A percentile compares a stretch with the other conserved stretches of the same genome.
Conservation (phyloP, 2,329 filamentous ascomycete genomes). For the Clonostachys rhizophaga region DNA sequence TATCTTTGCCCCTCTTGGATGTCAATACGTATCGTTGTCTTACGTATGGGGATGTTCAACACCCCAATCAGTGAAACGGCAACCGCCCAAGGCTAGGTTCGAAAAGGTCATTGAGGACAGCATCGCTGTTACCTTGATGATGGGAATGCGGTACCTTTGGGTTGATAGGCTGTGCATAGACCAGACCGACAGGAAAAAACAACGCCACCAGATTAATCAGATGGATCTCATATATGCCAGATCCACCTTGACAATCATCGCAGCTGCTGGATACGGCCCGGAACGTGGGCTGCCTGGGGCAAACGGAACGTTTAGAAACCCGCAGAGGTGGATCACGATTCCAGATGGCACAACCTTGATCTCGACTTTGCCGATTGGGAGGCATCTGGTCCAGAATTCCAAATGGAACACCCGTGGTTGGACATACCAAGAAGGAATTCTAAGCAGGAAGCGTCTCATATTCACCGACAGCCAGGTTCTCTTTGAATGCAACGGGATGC, state of each 20-base stretch:
- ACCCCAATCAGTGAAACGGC: neutral
- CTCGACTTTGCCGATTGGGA: neutral
- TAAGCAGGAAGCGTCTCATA: neutral
- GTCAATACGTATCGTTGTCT: neutral
- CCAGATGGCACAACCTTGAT: neutral
- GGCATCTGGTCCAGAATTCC: neutral
- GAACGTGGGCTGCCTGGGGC: slow-evolving; percentile 3
- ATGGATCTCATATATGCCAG: slow-evolving; percentile 16
- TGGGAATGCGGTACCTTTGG: slow-evolving; percentile 16
- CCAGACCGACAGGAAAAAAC: slow-evolving; percentile 13
- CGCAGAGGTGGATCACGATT: neutral
- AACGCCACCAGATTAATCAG: slow-evolving; percentile 11
- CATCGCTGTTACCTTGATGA: slow-evolving; percentile 7
- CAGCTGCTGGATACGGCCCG: slow-evolving; percentile 5
- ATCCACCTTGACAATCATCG: slow-evolving; percentile 14
- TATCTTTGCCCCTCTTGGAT: neutral
- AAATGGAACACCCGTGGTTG: neutral
- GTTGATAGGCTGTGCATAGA: slow-evolving; percentile 17
- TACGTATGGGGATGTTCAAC: neutral
- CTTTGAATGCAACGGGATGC: neutral
- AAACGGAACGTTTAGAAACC: neutral
- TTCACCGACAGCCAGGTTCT: neutral
- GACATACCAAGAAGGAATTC: neutral
- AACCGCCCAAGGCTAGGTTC: neutral
- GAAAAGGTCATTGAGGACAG: slow-evolving; percentile 6